A percentile compares a stretch with the other conserved stretches of the same genome.
These are phyloP conservation scores for Pichia rugopelliculosa DNA, from an alignment of 805 yeast species.

Conservation along the genomic window DNA sequence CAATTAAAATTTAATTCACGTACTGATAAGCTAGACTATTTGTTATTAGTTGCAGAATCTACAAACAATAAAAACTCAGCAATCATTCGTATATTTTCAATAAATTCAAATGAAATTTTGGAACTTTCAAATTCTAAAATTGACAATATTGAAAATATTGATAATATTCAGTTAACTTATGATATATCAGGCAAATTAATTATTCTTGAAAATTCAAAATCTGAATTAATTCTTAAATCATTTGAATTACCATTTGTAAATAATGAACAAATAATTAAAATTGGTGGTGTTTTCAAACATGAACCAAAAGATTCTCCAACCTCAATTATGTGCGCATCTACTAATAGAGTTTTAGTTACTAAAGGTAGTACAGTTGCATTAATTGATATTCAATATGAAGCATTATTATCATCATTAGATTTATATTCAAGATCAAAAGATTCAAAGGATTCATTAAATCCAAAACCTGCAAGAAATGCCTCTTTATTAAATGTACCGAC, in stretches of 20 bases:
- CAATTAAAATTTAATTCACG: slow-evolving; percentile 19
- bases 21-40: slow-evolving; percentile 15
- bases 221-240: slow-evolving; percentile 15
- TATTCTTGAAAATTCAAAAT: slow-evolving; percentile 15
- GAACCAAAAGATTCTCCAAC: slow-evolving; percentile 23
- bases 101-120: slow-evolving; percentile 21
- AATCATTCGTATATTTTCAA: slow-evolving; percentile 22
- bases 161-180: slow-evolving; percentile 16
- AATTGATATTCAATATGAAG: slow-evolving; percentile 38
- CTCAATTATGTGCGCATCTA: slow-evolving; percentile 35
- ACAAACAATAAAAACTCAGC: slow-evolving; percentile 13
- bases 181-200: slow-evolving; percentile 27
- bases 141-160: slow-evolving; percentile 9
- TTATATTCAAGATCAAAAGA: slow-evolving; percentile 25
- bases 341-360: slow-evolving; percentile 40
- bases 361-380: slow-evolving; percentile 34
- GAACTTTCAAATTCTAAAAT: slow-evolving; percentile 26
- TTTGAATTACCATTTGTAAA: slow-evolving; percentile 28
- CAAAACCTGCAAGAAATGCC: slow-evolving; percentile 22
- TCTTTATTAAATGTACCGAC: slow-evolving; percentile 27
- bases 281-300: slow-evolving; percentile 19
- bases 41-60: slow-evolving; percentile 20
- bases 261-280: slow-evolving; percentile 24
- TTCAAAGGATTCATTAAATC: slow-evolving; percentile 1
- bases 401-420: slow-evolving; percentile 28